Evolutionary conservation across 495 filamentous ascomycete species (phyloP).

Genomic region (Cercophora newfieldiana): DNA sequence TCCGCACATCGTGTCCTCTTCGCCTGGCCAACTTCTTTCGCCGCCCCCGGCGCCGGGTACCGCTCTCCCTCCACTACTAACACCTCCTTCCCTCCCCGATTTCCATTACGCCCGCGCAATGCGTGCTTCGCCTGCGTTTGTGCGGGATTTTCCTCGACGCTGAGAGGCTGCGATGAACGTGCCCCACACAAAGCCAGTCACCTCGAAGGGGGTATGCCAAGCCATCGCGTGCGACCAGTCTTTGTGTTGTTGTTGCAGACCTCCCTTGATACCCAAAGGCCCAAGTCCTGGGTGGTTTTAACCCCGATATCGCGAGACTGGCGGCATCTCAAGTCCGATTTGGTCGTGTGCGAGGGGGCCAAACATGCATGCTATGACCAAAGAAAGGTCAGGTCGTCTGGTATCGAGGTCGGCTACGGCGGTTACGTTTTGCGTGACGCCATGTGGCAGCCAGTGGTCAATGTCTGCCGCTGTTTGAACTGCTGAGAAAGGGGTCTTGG

Average conservation of each 20-base stretch:
- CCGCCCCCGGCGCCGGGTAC: background rate
- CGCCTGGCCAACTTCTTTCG: background rate
- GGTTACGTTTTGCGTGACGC: background rate
- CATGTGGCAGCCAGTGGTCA: background rate
- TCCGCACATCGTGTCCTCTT: background rate
- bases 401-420: background rate
- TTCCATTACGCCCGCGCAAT: background rate
- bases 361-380: background rate
- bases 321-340: background rate
- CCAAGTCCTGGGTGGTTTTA: background rate
- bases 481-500: background rate
- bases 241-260: background rate
- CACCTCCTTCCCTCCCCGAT: background rate
- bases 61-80: background rate
- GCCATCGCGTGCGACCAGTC: background rate
- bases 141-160: conserved; percentile 3
- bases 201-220: background rate
- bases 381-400: background rate
- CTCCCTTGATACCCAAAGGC: background rate
- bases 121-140: background rate
- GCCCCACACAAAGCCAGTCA: background rate
- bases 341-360: too few relatives aligned
- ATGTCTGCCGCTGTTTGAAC: background rate
- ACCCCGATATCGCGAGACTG: background rate
- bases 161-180: background rate